Evolutionary conservation across 176 grass and related monocot genomes (phyloP).

Genomic region (Avena atlantica): DNA sequence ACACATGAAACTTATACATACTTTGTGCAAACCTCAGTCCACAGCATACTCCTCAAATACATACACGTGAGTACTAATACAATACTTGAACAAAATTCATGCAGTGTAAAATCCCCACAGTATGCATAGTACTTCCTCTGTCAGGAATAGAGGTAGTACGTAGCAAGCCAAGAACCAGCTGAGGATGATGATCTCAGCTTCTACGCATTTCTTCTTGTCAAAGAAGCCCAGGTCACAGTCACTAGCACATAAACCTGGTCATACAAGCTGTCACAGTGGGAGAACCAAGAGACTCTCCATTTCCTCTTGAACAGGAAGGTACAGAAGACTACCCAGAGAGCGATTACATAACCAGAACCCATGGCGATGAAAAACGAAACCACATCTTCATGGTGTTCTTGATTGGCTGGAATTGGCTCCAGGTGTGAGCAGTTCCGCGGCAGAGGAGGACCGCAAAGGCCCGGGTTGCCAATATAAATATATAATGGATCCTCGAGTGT

Average conservation of each 20-base stretch:
- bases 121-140: too few species aligned
- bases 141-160: too few species aligned
- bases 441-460: constrained; percentile 41
- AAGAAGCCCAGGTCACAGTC: not conserved
- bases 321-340: constrained; percentile 43
- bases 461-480: constrained; percentile 43
- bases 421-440: not conserved
- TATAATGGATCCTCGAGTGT: constrained; percentile 34
- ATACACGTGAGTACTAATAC: not conserved
- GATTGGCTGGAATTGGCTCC: not conserved
- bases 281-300: constrained; percentile 5
- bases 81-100: not conserved
- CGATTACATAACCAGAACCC: constrained; percentile 30
- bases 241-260: not conserved
- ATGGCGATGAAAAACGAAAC: not conserved
- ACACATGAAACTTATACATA: too few species aligned
- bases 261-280: not conserved
- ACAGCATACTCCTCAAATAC: not conserved
- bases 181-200: not conserved
- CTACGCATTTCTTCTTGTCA: not conserved
- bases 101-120: too few species aligned
- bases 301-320: constrained; percentile 34
- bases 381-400: not conserved
- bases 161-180: too few species aligned
- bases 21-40: too few species aligned